Conservation (phyloP, 2,329 filamentous ascomycete genomes). For the Xylaria sp. region DNA sequence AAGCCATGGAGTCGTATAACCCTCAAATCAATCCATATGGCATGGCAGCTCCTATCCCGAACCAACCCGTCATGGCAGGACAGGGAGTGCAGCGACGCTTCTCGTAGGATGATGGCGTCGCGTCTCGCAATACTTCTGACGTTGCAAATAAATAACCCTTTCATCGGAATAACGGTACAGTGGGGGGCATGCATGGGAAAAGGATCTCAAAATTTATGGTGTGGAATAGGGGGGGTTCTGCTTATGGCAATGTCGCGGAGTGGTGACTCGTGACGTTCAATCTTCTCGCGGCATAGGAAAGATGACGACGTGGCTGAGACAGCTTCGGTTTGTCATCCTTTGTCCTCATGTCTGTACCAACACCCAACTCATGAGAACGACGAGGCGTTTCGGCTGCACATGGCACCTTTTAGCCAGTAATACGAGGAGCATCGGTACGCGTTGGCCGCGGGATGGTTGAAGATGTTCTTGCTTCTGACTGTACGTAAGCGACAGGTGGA, state of each 20-base stretch:
- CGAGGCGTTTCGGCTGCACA: conserved; percentile 46
- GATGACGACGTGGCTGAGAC: conserved; percentile 30
- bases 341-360: conserved; percentile 52
- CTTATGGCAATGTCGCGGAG: conserved; percentile 14
- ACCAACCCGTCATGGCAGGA: conserved; percentile 65
- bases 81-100: conserved; percentile 66
- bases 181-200: conserved; percentile 9
- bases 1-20: conserved; percentile 64
- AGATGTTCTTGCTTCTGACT: conserved; percentile 39
- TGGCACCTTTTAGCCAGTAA: conserved; percentile 41
- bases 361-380: conserved; percentile 50
- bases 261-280: conserved; percentile 37
- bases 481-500: conserved; percentile 50
- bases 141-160: conserved; percentile 12
- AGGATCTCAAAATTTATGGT: conserved; percentile 25
- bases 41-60: conserved; percentile 63
- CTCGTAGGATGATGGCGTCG: conserved; percentile 57
- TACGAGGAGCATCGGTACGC: conserved; percentile 36
- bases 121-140: conserved; percentile 29
- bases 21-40: conserved; percentile 69
- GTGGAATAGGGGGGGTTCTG: conserved; percentile 6
- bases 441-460: conserved; percentile 36
- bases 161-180: conserved; percentile 9
- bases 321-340: conserved; percentile 27
- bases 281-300: conserved; percentile 38